Evolutionary conservation across 2,329 filamentous ascomycete species (phyloP), one percentile per base, ranked within the genome.

Genomic region (Corynespora cassiicola): DNA sequence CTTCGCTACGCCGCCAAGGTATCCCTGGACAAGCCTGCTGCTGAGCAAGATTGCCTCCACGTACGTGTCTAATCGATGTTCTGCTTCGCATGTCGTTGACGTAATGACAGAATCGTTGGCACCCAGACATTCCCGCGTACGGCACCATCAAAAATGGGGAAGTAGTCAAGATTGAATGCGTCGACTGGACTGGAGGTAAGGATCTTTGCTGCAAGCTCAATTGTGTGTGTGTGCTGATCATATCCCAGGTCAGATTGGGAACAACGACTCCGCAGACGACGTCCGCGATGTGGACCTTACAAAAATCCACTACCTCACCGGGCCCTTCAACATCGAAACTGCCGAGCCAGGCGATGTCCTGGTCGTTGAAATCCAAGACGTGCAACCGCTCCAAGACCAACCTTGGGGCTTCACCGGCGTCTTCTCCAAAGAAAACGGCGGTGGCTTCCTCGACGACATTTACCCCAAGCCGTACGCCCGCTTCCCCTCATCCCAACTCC

Each of bases 401-500:
- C 90, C 90, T 0, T 96, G 91, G 91, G 91, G 91, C 0, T 95
- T 95, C 66, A 92, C 88, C 0, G 90, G 90, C 7, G 71, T 94
- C 5, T 96, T 96, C 58, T 77, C 85, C 36, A 85, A 82, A 50
- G 72, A 84, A 11, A 96, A 96, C 56, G 91, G 91, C 5, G 91
- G 91, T 7, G 90, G 91, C 0, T 96, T 96, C 52, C 70, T 96
- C 9, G 89, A 96, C 50, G 88, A 95, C 62, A 77, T 90, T 18
- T 96, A 95, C 56, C 90, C 90, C 0, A 81, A 88, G 18, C 84
- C 91, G 82, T 90, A 73, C 50, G 81, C 59, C 20, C 12, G 26
- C 7, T 23, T n/a, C 21, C 19, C 12, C 22, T 20, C 1, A 26
- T 18, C n/a, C n/a, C n/a, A n/a, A n/a, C n/a, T n/a, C n/a, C n/a